These are phyloP conservation scores for Coelastrella sp. DNA, from an alignment of 139 green algal species.

Conservation along the genomic window DNA sequence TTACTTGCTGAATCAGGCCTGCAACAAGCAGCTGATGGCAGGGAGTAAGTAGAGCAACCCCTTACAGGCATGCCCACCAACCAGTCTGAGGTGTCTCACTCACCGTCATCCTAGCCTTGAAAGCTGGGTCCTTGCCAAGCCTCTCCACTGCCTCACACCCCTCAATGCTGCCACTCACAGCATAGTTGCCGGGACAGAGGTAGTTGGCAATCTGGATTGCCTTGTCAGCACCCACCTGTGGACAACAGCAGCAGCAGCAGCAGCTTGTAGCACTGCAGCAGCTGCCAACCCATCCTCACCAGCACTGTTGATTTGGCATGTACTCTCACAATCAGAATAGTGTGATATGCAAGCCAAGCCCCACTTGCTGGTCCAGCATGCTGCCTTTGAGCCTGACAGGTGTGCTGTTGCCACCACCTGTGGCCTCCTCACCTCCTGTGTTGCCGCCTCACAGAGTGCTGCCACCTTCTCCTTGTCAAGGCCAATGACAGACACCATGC, in stretches of 20 bases:
- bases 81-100: neutral
- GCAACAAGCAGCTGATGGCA: no score
- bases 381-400: neutral
- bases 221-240: slow-evolving; percentile 70
- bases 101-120: slow-evolving; percentile 86
- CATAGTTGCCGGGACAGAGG: slow-evolving; percentile 99
- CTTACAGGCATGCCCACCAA: neutral
- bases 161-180: slow-evolving; percentile 89
- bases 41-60: no score
- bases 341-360: no score
- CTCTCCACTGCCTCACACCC: slow-evolving; percentile 89
- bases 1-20: no score
- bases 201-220: slow-evolving; percentile 97
- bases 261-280: neutral
- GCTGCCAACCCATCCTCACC: no score
- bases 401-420: neutral
- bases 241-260: slow-evolving; percentile 7
- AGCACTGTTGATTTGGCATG: neutral
- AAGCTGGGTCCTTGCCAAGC: slow-evolving; percentile 84
- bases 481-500: slow-evolving; percentile 98
- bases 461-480: slow-evolving; percentile 89
- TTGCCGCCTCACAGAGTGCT: slow-evolving; percentile 90
- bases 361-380: neutral
- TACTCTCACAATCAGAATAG: neutral
- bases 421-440: slow-evolving; percentile 63